A percentile compares a stretch with the other conserved stretches of the same genome.
Conservation (phyloP, 306 rosid genomes). For the Dalbergia cultrata region DNA sequence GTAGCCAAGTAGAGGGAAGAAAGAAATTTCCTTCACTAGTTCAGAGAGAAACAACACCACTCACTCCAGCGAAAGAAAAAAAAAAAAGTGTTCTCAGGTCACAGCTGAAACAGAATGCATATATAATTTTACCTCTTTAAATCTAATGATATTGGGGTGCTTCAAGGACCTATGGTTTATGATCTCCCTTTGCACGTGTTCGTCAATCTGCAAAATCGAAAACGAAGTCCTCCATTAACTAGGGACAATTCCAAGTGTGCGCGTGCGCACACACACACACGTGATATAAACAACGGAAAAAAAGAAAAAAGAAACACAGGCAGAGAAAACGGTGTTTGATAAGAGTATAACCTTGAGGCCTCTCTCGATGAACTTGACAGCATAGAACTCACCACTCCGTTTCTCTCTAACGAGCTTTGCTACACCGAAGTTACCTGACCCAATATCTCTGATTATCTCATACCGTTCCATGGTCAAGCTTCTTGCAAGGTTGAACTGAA, state of each 20-base stretch:
- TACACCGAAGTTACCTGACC: slow-evolving; percentile 97
- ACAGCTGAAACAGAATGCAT: not conserved
- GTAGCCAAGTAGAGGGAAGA: not conserved
- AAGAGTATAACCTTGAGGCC: slow-evolving; percentile 73
- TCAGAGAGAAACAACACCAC: no score
- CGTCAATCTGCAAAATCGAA: slow-evolving; percentile 74
- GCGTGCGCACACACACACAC: not conserved
- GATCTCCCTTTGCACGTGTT: slow-evolving; percentile 97
- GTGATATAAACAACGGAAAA: not conserved
- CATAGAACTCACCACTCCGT: slow-evolving; percentile 79
- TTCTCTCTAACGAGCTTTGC: slow-evolving; percentile 88
- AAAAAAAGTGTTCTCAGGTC: no score
- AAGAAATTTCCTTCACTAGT: not conserved
- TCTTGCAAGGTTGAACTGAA: slow-evolving; percentile 12
- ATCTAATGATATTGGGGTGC: slow-evolving; percentile 95
- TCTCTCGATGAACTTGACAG: slow-evolving; percentile 91
- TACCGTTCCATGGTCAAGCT: slow-evolving; percentile 73
- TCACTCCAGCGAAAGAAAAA: no score
- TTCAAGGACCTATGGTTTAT: slow-evolving; percentile 92
- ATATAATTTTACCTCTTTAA: slow-evolving; percentile 79
- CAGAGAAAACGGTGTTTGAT: not conserved
- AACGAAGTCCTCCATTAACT: slow-evolving; percentile 4
- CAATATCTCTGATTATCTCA: slow-evolving; percentile 85
- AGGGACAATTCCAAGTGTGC: slow-evolving; percentile 3
- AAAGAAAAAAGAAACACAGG: not conserved